Conservation (phyloP, 1,139 yeast genomes). For the Yamadazyma triangularis region DNA sequence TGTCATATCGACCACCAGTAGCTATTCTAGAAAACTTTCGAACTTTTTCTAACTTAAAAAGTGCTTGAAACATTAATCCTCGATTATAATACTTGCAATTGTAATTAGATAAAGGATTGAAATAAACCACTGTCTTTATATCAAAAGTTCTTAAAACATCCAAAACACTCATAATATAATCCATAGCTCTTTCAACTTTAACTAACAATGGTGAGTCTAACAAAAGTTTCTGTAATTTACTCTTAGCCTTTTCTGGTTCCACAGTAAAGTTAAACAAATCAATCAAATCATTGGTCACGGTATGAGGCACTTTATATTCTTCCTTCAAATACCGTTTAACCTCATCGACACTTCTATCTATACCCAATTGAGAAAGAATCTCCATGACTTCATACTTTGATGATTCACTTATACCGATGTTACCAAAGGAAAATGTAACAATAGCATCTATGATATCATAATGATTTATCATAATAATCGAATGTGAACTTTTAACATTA, state of each 20-base stretch:
- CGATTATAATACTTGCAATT: conserved; percentile 72
- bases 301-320: conserved; percentile 72
- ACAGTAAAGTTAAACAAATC: conserved; percentile 74
- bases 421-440: conserved; percentile 62
- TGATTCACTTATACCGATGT: conserved; percentile 58
- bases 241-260: conserved; percentile 59
- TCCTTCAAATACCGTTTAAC: conserved; percentile 61
- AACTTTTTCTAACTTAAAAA: conserved; percentile 51
- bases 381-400: conserved; percentile 66
- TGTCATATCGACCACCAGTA: conserved; percentile 92
- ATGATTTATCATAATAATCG: conserved; percentile 69
- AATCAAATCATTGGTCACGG: conserved; percentile 70
- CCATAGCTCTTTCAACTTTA: conserved; percentile 59
- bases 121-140: conserved; percentile 26
- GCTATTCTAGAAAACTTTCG: conserved; percentile 51
- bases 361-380: conserved; percentile 70
- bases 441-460: conserved; percentile 71
- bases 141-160: conserved; percentile 55
- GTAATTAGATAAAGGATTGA: conserved; percentile 77
- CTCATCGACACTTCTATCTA: conserved; percentile 62
- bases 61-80: conserved; percentile 86
- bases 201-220: conserved; percentile 65
- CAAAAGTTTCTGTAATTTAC: conserved; percentile 63
- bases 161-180: conserved; percentile 55
- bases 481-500: conserved; percentile 38